These are phyloP conservation scores for Ganoderma lingzhi DNA, from an alignment of 1,284 basidiomycete genomes.

Conservation along the genomic window DNA sequence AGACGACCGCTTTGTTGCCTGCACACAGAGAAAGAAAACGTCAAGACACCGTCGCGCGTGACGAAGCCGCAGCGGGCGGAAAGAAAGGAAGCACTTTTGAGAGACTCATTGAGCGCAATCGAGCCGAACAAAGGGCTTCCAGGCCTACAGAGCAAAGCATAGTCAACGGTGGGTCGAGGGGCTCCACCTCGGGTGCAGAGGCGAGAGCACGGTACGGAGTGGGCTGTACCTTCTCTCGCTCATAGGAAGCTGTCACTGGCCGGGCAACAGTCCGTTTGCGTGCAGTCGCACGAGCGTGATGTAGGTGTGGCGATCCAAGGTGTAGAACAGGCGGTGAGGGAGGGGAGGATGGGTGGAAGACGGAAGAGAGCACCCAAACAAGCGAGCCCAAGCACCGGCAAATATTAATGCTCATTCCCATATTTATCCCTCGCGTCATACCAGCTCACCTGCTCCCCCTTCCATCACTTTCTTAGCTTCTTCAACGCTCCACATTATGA, in stretches of 20 bases:
- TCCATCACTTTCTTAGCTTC: background rate
- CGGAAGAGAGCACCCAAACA: conserved; percentile 20
- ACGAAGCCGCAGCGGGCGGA: background rate
- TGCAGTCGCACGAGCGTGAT: conserved; percentile 58
- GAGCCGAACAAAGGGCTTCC: conserved; percentile 67
- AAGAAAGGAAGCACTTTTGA: conserved; percentile 59
- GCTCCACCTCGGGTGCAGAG: background rate
- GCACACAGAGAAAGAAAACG: conserved; percentile 21
- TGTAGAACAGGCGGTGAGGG: conserved; percentile 23
- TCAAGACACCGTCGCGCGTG: conserved; percentile 15
- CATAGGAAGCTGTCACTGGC: conserved; percentile 74
- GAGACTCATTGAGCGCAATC: conserved; percentile 67
- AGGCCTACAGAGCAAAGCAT: conserved; percentile 50
- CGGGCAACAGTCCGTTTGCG: conserved; percentile 66
- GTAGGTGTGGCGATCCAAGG: conserved; percentile 31
- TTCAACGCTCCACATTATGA: background rate
- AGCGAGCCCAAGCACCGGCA: conserved; percentile 12
- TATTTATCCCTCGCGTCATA: conserved; percentile 4
- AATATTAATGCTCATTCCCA: conserved; percentile 10
- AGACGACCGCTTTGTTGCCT: conserved; percentile 86
- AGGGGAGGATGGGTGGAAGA: conserved; percentile 17
- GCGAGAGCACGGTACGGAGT: conserved; percentile 16
- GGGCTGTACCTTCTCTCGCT: conserved; percentile 72
- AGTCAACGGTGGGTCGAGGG: conserved; percentile 17
- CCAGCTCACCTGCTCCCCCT: background rate